A percentile compares a stretch with the other conserved stretches of the same genome.
phyloP scores from a whole-genome alignment of 2,329 filamentous ascomycete species.

The Aspergillus nomiae region DNA sequence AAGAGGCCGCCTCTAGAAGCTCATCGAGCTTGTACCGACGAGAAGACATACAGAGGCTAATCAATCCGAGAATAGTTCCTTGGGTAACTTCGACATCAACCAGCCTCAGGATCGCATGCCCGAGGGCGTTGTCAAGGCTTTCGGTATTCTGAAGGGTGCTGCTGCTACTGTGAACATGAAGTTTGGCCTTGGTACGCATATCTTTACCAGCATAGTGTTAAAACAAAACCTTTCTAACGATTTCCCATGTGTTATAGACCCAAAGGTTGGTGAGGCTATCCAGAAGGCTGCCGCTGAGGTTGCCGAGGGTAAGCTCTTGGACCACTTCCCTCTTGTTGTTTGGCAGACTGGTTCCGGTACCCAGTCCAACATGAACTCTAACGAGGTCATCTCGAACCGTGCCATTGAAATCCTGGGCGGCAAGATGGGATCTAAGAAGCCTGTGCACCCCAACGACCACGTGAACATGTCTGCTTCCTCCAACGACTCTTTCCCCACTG shows the following conservation, averaged over 20 bases:
- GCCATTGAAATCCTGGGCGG: conserved; percentile 97
- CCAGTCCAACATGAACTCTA: conserved; percentile 99
- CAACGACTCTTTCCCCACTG: conserved; percentile 98
- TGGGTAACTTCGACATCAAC: conserved; percentile 99
- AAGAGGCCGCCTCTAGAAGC: conserved; percentile 24
- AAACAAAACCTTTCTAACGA: conserved; percentile 1
- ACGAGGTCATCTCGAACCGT: conserved; percentile 99
- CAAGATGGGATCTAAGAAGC: conserved; percentile 93
- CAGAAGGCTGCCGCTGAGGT: conserved; percentile 94
- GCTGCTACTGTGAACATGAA: conserved; percentile 95
- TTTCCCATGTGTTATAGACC: conserved; percentile 62
- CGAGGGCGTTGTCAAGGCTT: conserved; percentile 84
- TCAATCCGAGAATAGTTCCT: conserved; percentile 55
- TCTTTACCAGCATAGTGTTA: neutral
- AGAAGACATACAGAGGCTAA: conserved; percentile 21
- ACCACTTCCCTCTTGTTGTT: conserved; percentile 97
- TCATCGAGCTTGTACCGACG: neutral
- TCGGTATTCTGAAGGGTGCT: conserved; percentile 96
- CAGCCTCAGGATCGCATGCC: conserved; percentile 99
- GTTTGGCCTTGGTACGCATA: conserved; percentile 70
- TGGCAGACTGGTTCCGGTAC: conserved; percentile 99
- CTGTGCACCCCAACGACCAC: conserved; percentile 98
- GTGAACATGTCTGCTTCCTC: conserved; percentile 99
- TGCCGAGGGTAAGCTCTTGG: conserved; percentile 86
- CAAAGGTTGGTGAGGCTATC: conserved; percentile 87